Evolutionary conservation across 176 grass and related monocot species (phyloP), one percentile per base, ranked within the genome.

Genomic region (Tillandsia leiboldiana): DNA sequence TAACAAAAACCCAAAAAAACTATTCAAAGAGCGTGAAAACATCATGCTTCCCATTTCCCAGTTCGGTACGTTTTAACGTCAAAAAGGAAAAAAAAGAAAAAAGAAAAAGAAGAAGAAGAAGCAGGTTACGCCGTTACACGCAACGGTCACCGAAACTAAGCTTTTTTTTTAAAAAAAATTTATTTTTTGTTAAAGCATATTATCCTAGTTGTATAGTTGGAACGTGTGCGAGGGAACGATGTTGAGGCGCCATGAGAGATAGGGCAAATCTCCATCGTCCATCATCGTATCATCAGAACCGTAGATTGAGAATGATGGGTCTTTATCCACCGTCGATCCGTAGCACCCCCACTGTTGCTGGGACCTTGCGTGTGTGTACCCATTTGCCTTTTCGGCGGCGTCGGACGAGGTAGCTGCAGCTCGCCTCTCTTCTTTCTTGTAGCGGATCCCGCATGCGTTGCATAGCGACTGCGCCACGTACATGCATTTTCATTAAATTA

Each of bases 401-500:
- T 51, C 64, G 48, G 59, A 22, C 59, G 72, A 50, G n/a, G 72
- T 50, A 3, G 78, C 77, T 12, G 80, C 86, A 4, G 84, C 81
- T 8, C 88, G 88, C 1, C 88, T 57, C 75, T 91, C 88, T 10
- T 91, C 84, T 72, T 91, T 87, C 81, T 91, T 91, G 84, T 79
- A 91, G 68, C 88, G 74, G 78, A 91, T 91, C 48, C 88, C 88
- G 48, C 88, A 91, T 8, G 88, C 88, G 49, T 91, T 91, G 74
- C 88, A 91, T 2, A 91, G 75, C 0, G 88, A 87, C 88, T 91
- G 75, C 74, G 79, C 14, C 8, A 12, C 12, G 29, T 12, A 8
- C n/a, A 17, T 57, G 53, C 53, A 57, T 42, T 42, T 7, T 42
- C 33, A 42, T 42, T 42, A 42, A 42, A 42, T 42, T 42, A 42